Base-by-base conservation (phyloP, 1,284 basidiomycete genomes). In the Microbotryomycetes sp. region DNA sequence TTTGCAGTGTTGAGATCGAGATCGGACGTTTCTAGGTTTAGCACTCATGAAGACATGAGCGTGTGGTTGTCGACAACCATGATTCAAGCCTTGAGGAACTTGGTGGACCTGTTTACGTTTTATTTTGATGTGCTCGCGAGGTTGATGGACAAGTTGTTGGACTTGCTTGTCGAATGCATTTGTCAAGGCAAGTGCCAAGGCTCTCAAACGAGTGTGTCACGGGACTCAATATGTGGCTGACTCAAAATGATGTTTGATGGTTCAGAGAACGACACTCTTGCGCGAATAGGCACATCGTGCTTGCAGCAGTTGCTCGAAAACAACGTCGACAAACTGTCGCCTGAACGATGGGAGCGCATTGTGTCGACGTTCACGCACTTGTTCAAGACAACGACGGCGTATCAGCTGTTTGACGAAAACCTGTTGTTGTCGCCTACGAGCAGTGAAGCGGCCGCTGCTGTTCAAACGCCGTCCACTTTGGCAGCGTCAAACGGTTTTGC, bases 41-140 rank as follows among this genome's bases (percentile, higher is more conserved):
- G 82, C 73, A 93, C 91, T 2, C 91, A 97, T 73, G 96, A 98
- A 74, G 96, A 98, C 72, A 96, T 97, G 92, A 96, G 92, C 71
- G 93, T 99, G 16, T 99, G 96, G 96, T 79, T 99, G 52, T 97
- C 92, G 49, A 97, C 96, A 7, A 99, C 96, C 1, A 93, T 99
- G 87, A 97, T 99, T 59, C 94, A 98, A 74, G 96, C 96, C 1
- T 81, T 99, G 60, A 84, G 96, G 36, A 91, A 97, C 76, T 81
- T 98, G 66, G 89, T 99, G 65, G 91, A 96, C 74, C 82, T 99
- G 23, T 99, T 96, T 77, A 96, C 96, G 2, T 90, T 85, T 78
- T 96, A 92, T 79, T 98, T 97, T 75, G 88, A 91, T 65, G 92
- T 86, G 14, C 77, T 99, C 70, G 91, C 94, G 72, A 83, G 87